Evolutionary conservation across 352 stramenopile genomes (phyloP).

Genomic region (Phytophthora cryptogea): DNA sequence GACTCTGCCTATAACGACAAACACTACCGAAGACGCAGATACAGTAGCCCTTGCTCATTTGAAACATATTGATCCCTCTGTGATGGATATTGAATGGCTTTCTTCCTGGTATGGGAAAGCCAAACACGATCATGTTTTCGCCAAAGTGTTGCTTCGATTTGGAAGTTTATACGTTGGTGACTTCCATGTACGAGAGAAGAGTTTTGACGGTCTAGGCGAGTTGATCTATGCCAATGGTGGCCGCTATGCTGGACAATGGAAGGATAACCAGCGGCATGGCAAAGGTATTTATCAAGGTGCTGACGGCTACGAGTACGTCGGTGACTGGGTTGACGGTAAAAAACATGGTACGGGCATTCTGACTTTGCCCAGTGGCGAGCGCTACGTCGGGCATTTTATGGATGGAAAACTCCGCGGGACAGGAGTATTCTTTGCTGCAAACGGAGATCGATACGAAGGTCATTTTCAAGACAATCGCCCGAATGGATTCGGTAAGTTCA

Average conservation of each 20-base stretch:
- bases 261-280: conserved; percentile 63
- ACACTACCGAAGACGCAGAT: conserved; percentile 5
- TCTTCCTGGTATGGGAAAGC: conserved; percentile 45
- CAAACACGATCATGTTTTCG: conserved; percentile 47
- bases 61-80: conserved; percentile 34
- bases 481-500: conserved; percentile 67
- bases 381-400: conserved; percentile 85
- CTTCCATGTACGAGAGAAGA: conserved; percentile 46
- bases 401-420: conserved; percentile 78
- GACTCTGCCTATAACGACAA: not conserved
- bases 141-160: conserved; percentile 65
- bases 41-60: conserved; percentile 18
- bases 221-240: conserved; percentile 85
- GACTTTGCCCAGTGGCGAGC: conserved; percentile 76
- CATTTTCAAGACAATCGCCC: conserved; percentile 48
- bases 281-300: conserved; percentile 69
- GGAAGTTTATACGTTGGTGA: conserved; percentile 81
- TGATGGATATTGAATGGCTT: conserved; percentile 59
- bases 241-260: conserved; percentile 87
- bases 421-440: conserved; percentile 59
- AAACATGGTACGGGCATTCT: conserved; percentile 87
- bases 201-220: conserved; percentile 83
- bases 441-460: conserved; percentile 89
- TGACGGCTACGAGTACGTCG: conserved; percentile 64
- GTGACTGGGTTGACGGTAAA: conserved; percentile 72